Base-by-base conservation (phyloP, 2,329 filamentous ascomycete genomes). In the Thielaviopsis punctulata region DNA sequence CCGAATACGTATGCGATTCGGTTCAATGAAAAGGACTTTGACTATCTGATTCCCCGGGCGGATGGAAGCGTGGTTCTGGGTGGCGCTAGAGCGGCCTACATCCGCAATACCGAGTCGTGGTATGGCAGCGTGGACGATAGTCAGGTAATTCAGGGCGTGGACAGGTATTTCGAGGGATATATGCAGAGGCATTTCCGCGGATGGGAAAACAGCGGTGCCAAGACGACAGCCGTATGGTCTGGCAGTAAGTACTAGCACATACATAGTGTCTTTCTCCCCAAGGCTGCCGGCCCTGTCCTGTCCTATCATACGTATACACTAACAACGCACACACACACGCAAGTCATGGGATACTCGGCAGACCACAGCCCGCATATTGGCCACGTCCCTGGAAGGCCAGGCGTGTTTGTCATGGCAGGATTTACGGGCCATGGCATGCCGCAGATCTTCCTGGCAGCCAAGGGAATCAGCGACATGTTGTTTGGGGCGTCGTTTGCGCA, bases 391-490 rank as follows among this genome's bases (percentile, higher is more conserved):
- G 65, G 60, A 0, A 64, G 62, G 46, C 52, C 61, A 2, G 64
- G 63, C 5, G 65, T 70, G 56, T 70, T 65, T 46, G 62, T 75
- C n/a, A 59, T 70, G 21, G 70, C 67, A 0, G 73, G 72, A 0
- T 75, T 74, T 55, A 69, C 66, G 25, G 73, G 73, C 0, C 71
- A 74, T 52, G 73, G 73, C 0, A 76, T 76, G 71, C 66, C 69
- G 0, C 58, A 69, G 22, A 66, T 72, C 18, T 68, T 68, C 19
- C 60, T 70, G 0, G 59, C 64, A 4, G 65, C 64, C 6, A 66
- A 68, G 55, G 69, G 64, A 0, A 44, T 73, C 8, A 67, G 64
- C 1, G 55, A 60, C 22, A 72, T 74, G 68, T 55, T 71, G 0
- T 25, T 59, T 4, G 56, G 57, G 2, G 36, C 45, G 1, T 46